Conservation (phyloP, 78 protist genomes). For the Tieghemostelium lacteum region DNA sequence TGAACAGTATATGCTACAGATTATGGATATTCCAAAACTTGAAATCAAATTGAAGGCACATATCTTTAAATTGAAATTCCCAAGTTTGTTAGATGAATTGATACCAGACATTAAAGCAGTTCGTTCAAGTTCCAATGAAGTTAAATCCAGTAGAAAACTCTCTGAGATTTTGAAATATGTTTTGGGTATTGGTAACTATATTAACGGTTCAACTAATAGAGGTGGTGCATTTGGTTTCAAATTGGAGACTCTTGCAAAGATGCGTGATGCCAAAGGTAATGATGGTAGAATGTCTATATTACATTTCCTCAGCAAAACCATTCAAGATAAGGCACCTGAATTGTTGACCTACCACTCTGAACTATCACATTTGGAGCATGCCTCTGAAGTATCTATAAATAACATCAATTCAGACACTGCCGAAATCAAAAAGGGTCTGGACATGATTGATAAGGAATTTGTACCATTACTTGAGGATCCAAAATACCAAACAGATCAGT, state of each 20-base stretch:
- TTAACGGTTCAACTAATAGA: constrained; percentile 64
- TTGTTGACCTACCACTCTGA: constrained; percentile 26
- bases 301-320: constrained; percentile 37
- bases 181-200: constrained; percentile 54
- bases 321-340: constrained; percentile 26
- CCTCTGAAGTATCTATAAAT: constrained; percentile 22
- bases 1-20: constrained; percentile 41
- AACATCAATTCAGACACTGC: constrained; percentile 11
- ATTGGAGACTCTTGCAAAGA: constrained; percentile 40
- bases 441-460: constrained; percentile 50
- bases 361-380: constrained; percentile 49
- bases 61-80: constrained; percentile 29
- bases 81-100: constrained; percentile 20
- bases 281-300: constrained; percentile 54
- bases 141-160: background rate
- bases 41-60: constrained; percentile 16
- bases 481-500: background rate
- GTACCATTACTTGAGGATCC: constrained; percentile 3
- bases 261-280: constrained; percentile 68
- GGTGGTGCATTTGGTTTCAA: constrained; percentile 84
- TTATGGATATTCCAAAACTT: constrained; percentile 51
- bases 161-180: constrained; percentile 19
- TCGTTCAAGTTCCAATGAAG: background rate
- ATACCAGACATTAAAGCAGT: constrained; percentile 55
- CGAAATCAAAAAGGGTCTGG: constrained; percentile 50